Percentiles rank a stretch among this genome's conserved stretches.
Evolutionary conservation across 2,329 filamentous ascomycete species (phyloP).

Genomic region (Monilinia vaccinii-corymbosi): DNA sequence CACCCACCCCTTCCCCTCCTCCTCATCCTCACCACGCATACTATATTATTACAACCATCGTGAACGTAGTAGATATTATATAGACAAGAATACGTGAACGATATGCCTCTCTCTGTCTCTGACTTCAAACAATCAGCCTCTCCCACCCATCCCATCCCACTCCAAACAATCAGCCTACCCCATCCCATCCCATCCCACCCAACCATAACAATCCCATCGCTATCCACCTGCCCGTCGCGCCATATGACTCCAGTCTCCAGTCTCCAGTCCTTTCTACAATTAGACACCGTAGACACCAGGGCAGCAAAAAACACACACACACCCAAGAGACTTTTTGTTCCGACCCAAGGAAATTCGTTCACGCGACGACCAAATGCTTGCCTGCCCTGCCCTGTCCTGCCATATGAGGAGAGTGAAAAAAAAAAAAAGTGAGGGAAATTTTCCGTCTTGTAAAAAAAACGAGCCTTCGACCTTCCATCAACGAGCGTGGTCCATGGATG

Average conservation of each 20-base stretch:
- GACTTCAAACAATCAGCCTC: neutral
- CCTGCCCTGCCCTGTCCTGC: too few relatives aligned
- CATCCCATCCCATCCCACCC: neutral
- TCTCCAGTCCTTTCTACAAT: constrained; percentile 10
- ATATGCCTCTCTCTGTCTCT: constrained; percentile 1
- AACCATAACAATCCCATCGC: neutral
- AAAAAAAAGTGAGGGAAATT: neutral
- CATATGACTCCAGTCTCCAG: constrained; percentile 10
- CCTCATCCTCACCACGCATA: too few relatives aligned
- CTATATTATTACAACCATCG: constrained; percentile 1
- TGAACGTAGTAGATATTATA: constrained; percentile 7
- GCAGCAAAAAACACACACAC: neutral
- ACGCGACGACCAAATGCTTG: neutral
- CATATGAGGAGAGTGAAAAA: constrained; percentile 1
- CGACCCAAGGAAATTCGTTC: constrained; percentile 13
- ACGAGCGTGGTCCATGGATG: constrained; percentile 18
- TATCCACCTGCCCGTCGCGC: neutral
- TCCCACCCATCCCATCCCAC: too few relatives aligned
- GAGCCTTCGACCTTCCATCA: neutral
- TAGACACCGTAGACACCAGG: too few relatives aligned
- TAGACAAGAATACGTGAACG: constrained; percentile 8
- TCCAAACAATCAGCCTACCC: neutral
- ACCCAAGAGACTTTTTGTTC: constrained; percentile 10
- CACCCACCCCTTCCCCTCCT: too few relatives aligned
- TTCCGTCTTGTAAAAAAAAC: neutral